Percentiles rank a stretch among this genome's conserved stretches.
These are phyloP conservation scores for Camellia oleifera DNA, from an alignment of 179 eudicot genomes.

Conservation along the genomic window DNA sequence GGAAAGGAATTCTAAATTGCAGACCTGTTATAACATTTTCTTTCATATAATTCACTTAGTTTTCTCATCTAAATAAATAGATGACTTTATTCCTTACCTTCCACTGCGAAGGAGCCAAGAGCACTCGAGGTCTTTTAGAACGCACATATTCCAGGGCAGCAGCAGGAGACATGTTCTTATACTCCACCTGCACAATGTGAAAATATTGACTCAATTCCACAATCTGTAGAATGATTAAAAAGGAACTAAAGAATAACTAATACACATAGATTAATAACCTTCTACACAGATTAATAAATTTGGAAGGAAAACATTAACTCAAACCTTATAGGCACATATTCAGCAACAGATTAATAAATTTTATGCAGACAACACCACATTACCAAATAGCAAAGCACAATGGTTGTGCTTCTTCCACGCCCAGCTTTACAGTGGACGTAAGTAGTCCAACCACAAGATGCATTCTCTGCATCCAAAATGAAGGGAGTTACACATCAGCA, in stretches of 20 bases:
- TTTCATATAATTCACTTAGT: neutral
- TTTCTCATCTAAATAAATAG: neutral
- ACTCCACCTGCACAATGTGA: constrained; percentile 52
- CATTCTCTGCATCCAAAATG: constrained; percentile 51
- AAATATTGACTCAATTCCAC: neutral
- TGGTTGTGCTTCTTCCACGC: constrained; percentile 93
- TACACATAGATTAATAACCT: neutral
- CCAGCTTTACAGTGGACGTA: constrained; percentile 99
- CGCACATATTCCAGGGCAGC: constrained; percentile 81
- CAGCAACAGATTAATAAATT: neutral
- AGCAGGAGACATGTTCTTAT: constrained; percentile 82
- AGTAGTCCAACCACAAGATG: constrained; percentile 67
- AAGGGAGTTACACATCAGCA: neutral
- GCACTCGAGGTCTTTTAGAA: constrained; percentile 84
- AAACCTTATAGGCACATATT: neutral
- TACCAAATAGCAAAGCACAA: constrained; percentile 90
- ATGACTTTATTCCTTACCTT: constrained; percentile 43
- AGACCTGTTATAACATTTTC: neutral
- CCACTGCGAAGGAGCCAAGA: constrained; percentile 88
- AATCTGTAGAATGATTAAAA: neutral
- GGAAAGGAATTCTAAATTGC: constrained; percentile 1
- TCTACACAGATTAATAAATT: no score
- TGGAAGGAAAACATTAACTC: no score
- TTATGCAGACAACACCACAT: neutral
- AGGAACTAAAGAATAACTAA: neutral